These are phyloP conservation scores for Chlorella sp. DNA, from an alignment of 139 green algal genomes.

Conservation along the genomic window DNA sequence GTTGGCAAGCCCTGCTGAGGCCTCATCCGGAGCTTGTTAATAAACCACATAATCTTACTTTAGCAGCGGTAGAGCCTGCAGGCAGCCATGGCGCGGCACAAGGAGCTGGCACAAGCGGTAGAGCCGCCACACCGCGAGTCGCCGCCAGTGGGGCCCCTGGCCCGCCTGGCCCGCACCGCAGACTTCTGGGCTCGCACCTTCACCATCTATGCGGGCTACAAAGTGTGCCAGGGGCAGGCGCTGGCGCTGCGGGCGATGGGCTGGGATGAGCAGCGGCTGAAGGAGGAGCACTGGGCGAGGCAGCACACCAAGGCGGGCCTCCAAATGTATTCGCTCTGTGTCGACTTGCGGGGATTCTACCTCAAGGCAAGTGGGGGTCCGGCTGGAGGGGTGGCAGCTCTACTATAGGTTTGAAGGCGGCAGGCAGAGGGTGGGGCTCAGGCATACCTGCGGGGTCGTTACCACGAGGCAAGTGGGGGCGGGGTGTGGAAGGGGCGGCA, in stretches of 20 bases:
- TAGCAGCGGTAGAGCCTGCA: too few relatives aligned
- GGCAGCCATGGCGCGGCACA: neutral
- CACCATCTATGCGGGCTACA: constrained; percentile 86
- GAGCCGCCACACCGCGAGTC: too few relatives aligned
- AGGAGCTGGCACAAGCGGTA: neutral
- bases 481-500: neutral
- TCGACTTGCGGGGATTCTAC: constrained; percentile 89
- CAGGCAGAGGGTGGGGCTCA: too few relatives aligned
- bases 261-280: constrained; percentile 45
- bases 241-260: constrained; percentile 44
- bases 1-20: too few relatives aligned
- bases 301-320: constrained; percentile 79
- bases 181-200: constrained; percentile 81
- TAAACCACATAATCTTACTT: neutral
- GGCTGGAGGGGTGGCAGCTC: neutral
- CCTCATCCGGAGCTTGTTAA: neutral
- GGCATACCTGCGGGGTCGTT: constrained; percentile 88
- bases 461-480: constrained; percentile 75
- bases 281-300: constrained; percentile 72
- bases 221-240: constrained; percentile 69
- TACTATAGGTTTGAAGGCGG: neutral
- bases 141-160: neutral
- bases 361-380: constrained; percentile 71
- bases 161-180: constrained; percentile 47
- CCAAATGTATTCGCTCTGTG: constrained; percentile 85